Evolutionary conservation across 306 rosid species (phyloP).

Genomic region (Pyrus bretschneideri): DNA sequence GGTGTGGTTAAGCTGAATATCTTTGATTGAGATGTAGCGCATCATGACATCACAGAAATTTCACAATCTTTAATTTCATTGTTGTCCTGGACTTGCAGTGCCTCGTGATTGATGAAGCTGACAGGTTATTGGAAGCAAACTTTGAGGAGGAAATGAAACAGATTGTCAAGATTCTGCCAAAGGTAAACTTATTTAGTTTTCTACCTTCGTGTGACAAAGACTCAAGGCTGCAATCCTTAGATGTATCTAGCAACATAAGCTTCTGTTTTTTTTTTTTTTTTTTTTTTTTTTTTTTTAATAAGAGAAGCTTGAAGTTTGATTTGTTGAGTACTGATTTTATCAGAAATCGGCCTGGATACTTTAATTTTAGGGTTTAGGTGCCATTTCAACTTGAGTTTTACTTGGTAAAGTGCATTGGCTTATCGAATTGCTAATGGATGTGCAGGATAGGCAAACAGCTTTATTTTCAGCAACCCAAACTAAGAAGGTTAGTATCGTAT

Average conservation of each 20-base stretch:
- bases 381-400: neutral
- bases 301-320: neutral
- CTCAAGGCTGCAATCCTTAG: neutral
- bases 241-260: neutral
- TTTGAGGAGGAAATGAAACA: conserved; percentile 98
- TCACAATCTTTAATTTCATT: neutral
- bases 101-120: conserved; percentile 90
- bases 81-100: conserved; percentile 45
- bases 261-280: neutral
- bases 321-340: neutral
- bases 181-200: conserved; percentile 37
- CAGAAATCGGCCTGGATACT: neutral
- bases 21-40: neutral
- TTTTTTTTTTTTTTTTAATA: neutral
- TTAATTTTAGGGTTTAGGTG: neutral
- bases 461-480: conserved; percentile 98
- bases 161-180: conserved; percentile 68
- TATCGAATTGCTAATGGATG: conserved; percentile 21
- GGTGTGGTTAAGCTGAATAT: neutral
- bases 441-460: conserved; percentile 91
- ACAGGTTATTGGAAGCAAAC: conserved; percentile 89
- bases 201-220: neutral
- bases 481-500: conserved; percentile 57
- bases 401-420: neutral
- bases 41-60: neutral